These are phyloP conservation scores for Viridothelium virens DNA, from an alignment of 495 filamentous ascomycete genomes.

Conservation along the genomic window DNA sequence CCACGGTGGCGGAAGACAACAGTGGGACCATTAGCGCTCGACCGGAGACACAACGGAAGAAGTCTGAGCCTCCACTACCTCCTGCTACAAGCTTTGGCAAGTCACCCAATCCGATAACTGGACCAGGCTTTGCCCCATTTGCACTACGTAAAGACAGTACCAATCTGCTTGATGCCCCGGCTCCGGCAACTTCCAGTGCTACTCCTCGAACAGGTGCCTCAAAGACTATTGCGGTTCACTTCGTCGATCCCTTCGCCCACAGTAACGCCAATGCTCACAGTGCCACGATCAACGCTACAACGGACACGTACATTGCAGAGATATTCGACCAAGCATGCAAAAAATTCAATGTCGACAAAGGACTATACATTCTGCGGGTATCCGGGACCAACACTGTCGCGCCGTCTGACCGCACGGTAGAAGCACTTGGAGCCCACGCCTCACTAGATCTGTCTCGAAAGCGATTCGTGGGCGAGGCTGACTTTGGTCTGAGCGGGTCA, in stretches of 20 bases:
- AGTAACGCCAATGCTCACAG: constrained; percentile 46
- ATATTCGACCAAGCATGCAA: constrained; percentile 86
- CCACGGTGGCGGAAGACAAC: constrained; percentile 35
- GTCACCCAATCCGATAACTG: constrained; percentile 36
- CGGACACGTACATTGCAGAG: constrained; percentile 91
- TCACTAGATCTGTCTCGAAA: constrained; percentile 82
- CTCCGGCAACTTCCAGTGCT: constrained; percentile 40
- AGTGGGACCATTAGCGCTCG: constrained; percentile 37
- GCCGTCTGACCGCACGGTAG: constrained; percentile 77
- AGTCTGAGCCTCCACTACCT: constrained; percentile 20
- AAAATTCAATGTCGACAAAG: constrained; percentile 83
- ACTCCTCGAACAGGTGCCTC: constrained; percentile 67
- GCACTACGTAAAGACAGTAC: constrained; percentile 35
- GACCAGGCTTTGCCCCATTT: constrained; percentile 31
- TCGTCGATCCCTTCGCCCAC: constrained; percentile 75
- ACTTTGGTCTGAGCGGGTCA: constrained; percentile 65
- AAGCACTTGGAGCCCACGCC: constrained; percentile 71
- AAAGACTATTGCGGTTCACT: constrained; percentile 79
- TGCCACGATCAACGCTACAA: constrained; percentile 61
- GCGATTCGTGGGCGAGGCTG: constrained; percentile 74
- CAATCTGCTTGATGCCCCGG: constrained; percentile 41
- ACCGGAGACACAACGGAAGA: constrained; percentile 1
- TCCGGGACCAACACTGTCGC: constrained; percentile 76
- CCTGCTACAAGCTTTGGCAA: constrained; percentile 34
- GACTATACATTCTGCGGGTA: constrained; percentile 79